Conservation (phyloP, 371 early-diverging fungal species). For the Dichotomocladium elegans region DNA sequence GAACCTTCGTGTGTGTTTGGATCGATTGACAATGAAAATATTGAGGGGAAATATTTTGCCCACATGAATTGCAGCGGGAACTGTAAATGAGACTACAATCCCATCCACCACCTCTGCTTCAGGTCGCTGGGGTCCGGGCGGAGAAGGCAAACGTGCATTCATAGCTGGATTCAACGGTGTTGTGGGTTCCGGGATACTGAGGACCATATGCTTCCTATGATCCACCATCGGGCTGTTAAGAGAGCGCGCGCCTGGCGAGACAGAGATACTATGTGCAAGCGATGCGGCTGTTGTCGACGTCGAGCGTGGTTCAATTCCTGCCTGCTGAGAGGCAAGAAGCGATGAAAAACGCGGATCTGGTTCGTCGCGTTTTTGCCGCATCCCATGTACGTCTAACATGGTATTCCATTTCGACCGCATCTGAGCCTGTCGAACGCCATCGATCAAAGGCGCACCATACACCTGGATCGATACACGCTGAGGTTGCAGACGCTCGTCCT, state of each 20-base stretch:
- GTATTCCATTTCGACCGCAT: conserved; percentile 69
- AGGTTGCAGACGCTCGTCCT: conserved; percentile 36
- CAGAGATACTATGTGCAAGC: conserved; percentile 15
- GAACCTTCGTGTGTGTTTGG: conserved; percentile 61
- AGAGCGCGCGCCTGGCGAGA: conserved; percentile 39
- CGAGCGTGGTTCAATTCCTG: conserved; percentile 5
- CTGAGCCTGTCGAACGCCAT: conserved; percentile 45
- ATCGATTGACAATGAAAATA: conserved; percentile 71
- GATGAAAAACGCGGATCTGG: conserved; percentile 24
- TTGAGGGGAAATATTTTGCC: conserved; percentile 71
- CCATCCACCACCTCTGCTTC: conserved; percentile 46
- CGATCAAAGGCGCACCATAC: conserved; percentile 50
- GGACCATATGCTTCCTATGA: conserved; percentile 19
- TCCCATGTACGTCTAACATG: conserved; percentile 56
- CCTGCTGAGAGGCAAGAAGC: conserved; percentile 8
- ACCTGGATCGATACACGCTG: conserved; percentile 62
- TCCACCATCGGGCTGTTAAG: conserved; percentile 36
- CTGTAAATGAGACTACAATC: conserved; percentile 67
- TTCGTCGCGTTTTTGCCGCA: conserved; percentile 46
- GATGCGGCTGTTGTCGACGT: too few species aligned
- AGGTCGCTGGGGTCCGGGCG: background rate
- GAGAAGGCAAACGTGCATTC: background rate
- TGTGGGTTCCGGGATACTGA: background rate
- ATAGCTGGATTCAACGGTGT: conserved; percentile 1
- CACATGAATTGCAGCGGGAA: conserved; percentile 27